Base-by-base conservation (phyloP, 805 yeast genomes). In the Tetrapisispora phaffii region DNA sequence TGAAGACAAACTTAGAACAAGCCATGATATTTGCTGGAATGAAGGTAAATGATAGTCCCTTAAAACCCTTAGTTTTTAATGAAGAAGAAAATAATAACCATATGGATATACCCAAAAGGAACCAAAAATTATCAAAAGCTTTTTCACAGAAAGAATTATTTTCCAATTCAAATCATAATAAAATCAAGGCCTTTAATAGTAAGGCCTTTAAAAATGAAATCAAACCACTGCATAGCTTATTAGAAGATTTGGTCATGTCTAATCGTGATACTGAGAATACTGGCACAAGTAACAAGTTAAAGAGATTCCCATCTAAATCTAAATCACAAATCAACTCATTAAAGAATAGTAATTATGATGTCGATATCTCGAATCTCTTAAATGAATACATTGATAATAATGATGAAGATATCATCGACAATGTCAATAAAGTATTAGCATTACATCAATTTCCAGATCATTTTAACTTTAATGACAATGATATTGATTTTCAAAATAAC, bases 21-120 rank as follows among this genome's bases (percentile, higher is more conserved):
- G 61, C 62, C 7, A 28, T 53, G 39, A 46, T 57, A 22, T 57
- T 57, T 50, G 56, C 57, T 7, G 59, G 58, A 1, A 47, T 57
- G 6, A 46, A 48, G 41, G 33, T 54, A n/a, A 35, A 34, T 26
- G 8, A 40, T 9, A 37, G 47, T 39, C 43, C 37, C 20, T 41
- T 48, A 40, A 46, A 50, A 22, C 54, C 42, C 22, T 39, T 53
- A 26, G 42, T 48, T 5, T 53, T 51, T 42, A 50, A 51, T 32
- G 47, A 37, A 12, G 28, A 43, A 10, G 28, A 34, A 13, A 20
- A 32, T n/a, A 26, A 12, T 22, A 37, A 17, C 12, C 23, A 26
- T 16, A 38, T 16, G 26, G 24, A 31, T 6, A 29, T 29, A 39
- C 42, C 23, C n/a, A 33, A 24, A 6, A 28, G 15, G 2, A 38